phyloP scores from a whole-genome alignment of 352 stramenopile genomes.

The Pseudoperonospora humuli region DNA sequence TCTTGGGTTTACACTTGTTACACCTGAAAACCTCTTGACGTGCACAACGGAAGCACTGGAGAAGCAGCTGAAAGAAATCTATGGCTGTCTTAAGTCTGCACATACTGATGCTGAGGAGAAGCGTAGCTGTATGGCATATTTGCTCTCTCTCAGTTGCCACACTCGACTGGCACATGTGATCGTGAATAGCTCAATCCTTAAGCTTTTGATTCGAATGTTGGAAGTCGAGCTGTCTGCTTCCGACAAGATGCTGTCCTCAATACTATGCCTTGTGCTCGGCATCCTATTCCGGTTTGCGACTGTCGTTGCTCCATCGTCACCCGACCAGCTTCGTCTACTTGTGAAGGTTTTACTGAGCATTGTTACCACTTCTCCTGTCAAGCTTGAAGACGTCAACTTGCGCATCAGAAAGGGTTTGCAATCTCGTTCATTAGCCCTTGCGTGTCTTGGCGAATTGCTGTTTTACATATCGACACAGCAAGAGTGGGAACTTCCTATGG shows the following conservation, averaged over 20 bases:
- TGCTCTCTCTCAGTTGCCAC: slow-evolving; percentile 47
- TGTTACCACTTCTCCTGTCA: not conserved
- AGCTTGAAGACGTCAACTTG: not conserved
- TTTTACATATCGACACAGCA: slow-evolving; percentile 70
- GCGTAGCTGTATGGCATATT: slow-evolving; percentile 44
- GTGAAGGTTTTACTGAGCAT: slow-evolving; percentile 30
- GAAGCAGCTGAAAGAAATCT: slow-evolving; percentile 67
- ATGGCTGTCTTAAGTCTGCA: slow-evolving; percentile 47
- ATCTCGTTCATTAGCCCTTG: slow-evolving; percentile 25
- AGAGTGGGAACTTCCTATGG: slow-evolving; percentile 27
- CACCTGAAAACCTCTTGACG: slow-evolving; percentile 34
- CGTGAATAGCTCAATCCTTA: slow-evolving; percentile 73
- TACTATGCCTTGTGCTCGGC: slow-evolving; percentile 53
- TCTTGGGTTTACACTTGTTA: slow-evolving; percentile 33
- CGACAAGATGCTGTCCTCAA: slow-evolving; percentile 21
- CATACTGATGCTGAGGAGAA: slow-evolving; percentile 26
- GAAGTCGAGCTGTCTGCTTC: slow-evolving; percentile 12
- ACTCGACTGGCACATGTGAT: slow-evolving; percentile 69
- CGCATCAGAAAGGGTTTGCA: slow-evolving; percentile 1
- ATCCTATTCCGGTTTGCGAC: slow-evolving; percentile 63
- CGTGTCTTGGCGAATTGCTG: slow-evolving; percentile 61
- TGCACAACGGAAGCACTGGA: slow-evolving; percentile 47
- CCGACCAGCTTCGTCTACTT: slow-evolving; percentile 44
- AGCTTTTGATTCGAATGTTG: slow-evolving; percentile 50
- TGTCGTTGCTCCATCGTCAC: slow-evolving; percentile 54